phyloP scores from a whole-genome alignment of 306 rosid species.

The Medicago lupulina region DNA sequence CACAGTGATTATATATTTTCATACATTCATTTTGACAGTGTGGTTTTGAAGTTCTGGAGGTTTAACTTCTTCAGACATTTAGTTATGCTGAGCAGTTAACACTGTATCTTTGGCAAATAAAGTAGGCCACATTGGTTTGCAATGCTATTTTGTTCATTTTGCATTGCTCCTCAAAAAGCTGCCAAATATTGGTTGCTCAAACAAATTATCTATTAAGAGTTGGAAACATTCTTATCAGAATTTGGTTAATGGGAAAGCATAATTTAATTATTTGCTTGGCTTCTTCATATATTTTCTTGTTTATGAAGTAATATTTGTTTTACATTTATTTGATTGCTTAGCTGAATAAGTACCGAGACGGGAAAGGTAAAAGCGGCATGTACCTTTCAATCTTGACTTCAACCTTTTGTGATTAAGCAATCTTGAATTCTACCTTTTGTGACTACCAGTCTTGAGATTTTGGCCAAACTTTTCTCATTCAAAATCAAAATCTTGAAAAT shows the following conservation, averaged over 20 bases:
- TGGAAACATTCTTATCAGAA: conserved; percentile 35
- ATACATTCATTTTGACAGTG: conserved; percentile 32
- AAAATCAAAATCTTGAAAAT: too few relatives aligned
- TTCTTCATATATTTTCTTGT: not conserved
- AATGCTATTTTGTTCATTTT: conserved; percentile 52
- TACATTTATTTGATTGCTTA: conserved; percentile 11
- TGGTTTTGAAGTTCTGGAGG: conserved; percentile 52
- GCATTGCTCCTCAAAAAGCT: conserved; percentile 48
- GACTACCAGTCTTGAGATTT: not conserved
- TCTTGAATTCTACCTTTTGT: too few relatives aligned
- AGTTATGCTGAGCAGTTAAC: conserved; percentile 46
- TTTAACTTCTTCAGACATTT: conserved; percentile 35
- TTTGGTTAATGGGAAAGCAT: conserved; percentile 32
- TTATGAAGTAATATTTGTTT: not conserved
- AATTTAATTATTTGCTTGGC: not conserved
- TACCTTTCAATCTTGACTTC: not conserved
- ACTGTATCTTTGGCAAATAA: conserved; percentile 62
- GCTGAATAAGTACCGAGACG: not conserved
- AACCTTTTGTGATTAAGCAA: too few relatives aligned
- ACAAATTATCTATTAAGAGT: conserved; percentile 39
- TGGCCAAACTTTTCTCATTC: not conserved
- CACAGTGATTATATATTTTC: conserved; percentile 44
- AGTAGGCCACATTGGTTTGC: conserved; percentile 53
- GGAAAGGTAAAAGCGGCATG: not conserved
- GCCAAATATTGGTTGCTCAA: conserved; percentile 41